Evolutionary conservation across 2,329 filamentous ascomycete genomes (phyloP).

Genomic region (Ceratocystis ficicola): DNA sequence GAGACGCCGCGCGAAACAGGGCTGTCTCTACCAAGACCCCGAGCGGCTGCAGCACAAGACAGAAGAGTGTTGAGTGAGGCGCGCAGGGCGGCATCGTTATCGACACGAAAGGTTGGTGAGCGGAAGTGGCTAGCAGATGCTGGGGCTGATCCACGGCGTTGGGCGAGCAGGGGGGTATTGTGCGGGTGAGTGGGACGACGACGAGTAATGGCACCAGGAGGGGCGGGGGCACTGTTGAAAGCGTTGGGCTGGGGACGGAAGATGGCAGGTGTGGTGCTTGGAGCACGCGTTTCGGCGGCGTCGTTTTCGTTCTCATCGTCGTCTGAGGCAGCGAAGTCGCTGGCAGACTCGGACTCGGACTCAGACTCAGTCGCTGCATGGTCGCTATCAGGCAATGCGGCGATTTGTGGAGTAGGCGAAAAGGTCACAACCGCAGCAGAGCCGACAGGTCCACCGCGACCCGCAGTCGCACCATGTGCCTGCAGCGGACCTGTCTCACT

Average conservation of each 20-base stretch:
- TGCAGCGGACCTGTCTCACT: neutral
- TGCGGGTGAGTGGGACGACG: conserved; percentile 38
- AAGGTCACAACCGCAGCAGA: conserved; percentile 4
- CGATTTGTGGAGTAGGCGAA: conserved; percentile 9
- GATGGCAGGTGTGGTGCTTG: conserved; percentile 46
- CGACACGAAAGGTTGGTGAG: conserved; percentile 63
- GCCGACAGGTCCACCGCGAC: neutral
- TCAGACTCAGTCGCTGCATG: conserved; percentile 32
- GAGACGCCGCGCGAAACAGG: conserved; percentile 28
- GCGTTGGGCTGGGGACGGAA: conserved; percentile 88
- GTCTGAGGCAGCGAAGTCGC: conserved; percentile 27
- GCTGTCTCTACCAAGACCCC: conserved; percentile 50
- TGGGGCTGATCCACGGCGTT: conserved; percentile 38
- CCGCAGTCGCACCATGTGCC: neutral
- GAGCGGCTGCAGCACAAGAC: conserved; percentile 84
- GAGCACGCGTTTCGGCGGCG: conserved; percentile 55
- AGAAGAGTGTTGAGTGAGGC: conserved; percentile 90
- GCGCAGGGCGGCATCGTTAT: conserved; percentile 85
- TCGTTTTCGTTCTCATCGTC: conserved; percentile 54
- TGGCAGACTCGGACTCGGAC: conserved; percentile 29
- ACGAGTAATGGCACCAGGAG: conserved; percentile 49
- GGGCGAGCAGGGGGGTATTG: conserved; percentile 38
- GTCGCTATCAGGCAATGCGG: conserved; percentile 5
- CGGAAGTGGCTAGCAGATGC: conserved; percentile 43
- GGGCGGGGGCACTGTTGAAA: conserved; percentile 38